Percentiles rank a stretch among this genome's conserved stretches.
These are phyloP conservation scores for Flaveria linearis DNA, from an alignment of 129 eudicot species.

Conservation along the genomic window DNA sequence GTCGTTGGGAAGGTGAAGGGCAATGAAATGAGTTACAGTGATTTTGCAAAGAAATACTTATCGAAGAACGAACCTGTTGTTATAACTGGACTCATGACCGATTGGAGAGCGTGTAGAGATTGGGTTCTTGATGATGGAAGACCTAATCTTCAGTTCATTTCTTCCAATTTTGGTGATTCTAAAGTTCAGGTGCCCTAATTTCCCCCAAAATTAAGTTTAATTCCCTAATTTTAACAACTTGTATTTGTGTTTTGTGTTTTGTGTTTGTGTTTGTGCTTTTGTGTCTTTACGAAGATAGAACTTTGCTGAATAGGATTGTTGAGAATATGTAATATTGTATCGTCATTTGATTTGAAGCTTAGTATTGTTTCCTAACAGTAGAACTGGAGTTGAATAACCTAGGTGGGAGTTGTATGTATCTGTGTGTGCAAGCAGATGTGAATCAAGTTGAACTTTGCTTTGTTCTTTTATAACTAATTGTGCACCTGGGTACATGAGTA, in stretches of 20 bases:
- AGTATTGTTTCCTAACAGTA: background rate
- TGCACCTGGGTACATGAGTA: no score
- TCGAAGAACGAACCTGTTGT: constrained; percentile 67
- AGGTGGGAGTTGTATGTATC: background rate
- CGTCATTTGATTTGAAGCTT: background rate
- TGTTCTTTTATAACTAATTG: no score
- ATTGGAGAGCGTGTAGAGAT: constrained; percentile 77
- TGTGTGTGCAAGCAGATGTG: background rate
- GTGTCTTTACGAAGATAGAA: background rate
- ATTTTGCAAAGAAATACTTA: constrained; percentile 55
- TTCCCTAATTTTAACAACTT: background rate
- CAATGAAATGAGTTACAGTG: constrained; percentile 53
- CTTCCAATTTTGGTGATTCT: constrained; percentile 61
- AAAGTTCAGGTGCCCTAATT: constrained; percentile 62
- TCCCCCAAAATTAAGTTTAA: constrained; percentile 7
- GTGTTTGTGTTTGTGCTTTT: background rate
- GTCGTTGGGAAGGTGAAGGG: constrained; percentile 69
- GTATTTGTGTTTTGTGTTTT: background rate
- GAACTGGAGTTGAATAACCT: background rate
- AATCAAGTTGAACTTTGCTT: background rate
- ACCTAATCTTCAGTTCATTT: constrained; percentile 65
- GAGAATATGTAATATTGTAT: background rate
- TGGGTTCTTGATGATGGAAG: constrained; percentile 62
- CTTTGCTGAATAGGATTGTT: background rate
- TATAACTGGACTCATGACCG: constrained; percentile 73